phyloP scores from a whole-genome alignment of 2,329 filamentous ascomycete genomes.

The Xenoacremonium recifei region DNA sequence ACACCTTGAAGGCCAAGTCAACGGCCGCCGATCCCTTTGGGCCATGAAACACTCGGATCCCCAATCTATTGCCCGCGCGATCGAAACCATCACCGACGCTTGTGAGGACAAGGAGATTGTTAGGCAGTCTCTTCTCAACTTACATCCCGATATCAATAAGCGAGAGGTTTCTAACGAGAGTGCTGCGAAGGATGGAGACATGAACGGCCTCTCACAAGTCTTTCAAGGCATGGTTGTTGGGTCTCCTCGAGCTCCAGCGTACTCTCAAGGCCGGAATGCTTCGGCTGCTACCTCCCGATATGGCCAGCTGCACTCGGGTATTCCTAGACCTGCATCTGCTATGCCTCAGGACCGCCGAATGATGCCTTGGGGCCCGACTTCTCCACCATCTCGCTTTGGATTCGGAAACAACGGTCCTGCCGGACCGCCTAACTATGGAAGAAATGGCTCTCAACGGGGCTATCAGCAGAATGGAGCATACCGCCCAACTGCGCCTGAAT shows the following conservation, averaged over 20 bases:
- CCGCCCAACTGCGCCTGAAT: constrained; percentile 32
- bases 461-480: constrained; percentile 30
- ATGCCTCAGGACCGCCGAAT: constrained; percentile 24
- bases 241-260: constrained; percentile 20
- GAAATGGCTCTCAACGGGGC: constrained; percentile 27
- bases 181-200: constrained; percentile 12
- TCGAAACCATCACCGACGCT: constrained; percentile 30
- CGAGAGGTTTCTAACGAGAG: constrained; percentile 9
- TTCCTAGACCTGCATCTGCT: constrained; percentile 27
- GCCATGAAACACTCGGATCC: constrained; percentile 33
- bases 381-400: constrained; percentile 18
- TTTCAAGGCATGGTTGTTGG: constrained; percentile 14
- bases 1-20: constrained; percentile 36
- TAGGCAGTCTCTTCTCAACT: constrained; percentile 26
- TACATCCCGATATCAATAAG: constrained; percentile 15
- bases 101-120: constrained; percentile 26
- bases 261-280: constrained; percentile 23
- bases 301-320: constrained; percentile 27
- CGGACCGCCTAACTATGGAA: constrained; percentile 12
- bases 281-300: constrained; percentile 28
- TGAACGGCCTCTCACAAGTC: constrained; percentile 13
- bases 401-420: constrained; percentile 3
- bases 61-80: constrained; percentile 28
- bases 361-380: constrained; percentile 18
- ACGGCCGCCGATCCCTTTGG: constrained; percentile 35